Percentiles rank a stretch among this genome's conserved stretches.
Conservation (phyloP, 495 filamentous ascomycete genomes). For the Pseudotulostoma volvatum region DNA sequence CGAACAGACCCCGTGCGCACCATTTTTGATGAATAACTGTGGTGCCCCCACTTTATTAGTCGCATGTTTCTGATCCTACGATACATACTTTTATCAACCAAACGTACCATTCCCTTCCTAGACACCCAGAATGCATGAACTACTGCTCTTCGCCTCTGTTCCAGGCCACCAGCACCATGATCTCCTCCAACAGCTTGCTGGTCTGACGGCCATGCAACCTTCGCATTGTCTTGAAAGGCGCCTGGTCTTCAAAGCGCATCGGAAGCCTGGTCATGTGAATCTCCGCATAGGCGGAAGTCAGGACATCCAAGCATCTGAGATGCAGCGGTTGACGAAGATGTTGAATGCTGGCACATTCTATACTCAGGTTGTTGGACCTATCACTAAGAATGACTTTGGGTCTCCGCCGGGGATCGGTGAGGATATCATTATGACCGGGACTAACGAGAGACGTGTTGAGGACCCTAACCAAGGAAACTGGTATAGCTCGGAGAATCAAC, state of each 20-base stretch:
- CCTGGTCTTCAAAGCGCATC: conserved; percentile 47
- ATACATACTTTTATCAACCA: no score
- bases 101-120: no score
- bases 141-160: conserved; percentile 33
- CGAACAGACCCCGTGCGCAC: no score
- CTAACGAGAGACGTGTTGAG: conserved; percentile 8
- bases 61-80: no score
- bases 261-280: conserved; percentile 24
- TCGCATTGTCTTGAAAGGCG: conserved; percentile 41
- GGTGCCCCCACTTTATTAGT: no score
- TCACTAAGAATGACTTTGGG: conserved; percentile 21
- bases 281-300: conserved; percentile 28
- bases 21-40: no score
- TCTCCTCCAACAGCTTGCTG: conserved; percentile 50
- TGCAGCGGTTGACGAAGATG: conserved; percentile 31
- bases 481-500: conserved; percentile 26
- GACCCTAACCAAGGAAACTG: neutral
- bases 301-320: conserved; percentile 24
- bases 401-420: conserved; percentile 6
- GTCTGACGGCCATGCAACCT: conserved; percentile 51
- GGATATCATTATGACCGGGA: conserved; percentile 22
- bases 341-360: conserved; percentile 36
- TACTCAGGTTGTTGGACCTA: conserved; percentile 30
- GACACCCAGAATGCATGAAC: conserved; percentile 32
- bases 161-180: conserved; percentile 34